Evolutionary conservation across 176 grass and related monocot genomes (phyloP).

Genomic region (Triticum dicoccoides): DNA sequence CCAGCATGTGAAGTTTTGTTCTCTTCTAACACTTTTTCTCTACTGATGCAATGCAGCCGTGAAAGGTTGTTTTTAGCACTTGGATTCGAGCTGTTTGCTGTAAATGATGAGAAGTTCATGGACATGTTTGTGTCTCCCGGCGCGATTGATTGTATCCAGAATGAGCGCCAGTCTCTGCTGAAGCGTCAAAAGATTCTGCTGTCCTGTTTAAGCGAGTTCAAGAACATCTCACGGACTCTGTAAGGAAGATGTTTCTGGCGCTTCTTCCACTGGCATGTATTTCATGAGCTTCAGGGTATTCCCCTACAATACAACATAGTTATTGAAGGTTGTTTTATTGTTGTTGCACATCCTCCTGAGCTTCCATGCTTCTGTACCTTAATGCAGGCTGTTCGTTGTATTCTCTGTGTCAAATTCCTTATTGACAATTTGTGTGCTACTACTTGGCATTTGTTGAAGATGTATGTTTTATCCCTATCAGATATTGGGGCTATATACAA

Average conservation of each 20-base stretch:
- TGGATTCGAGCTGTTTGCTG: slow-evolving; percentile 81
- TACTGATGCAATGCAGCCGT: slow-evolving; percentile 48
- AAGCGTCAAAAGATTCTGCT: slow-evolving; percentile 89
- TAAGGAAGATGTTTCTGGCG: slow-evolving; percentile 25
- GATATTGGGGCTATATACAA: slow-evolving; percentile 7
- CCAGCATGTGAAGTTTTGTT: not conserved
- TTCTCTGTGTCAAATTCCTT: slow-evolving; percentile 38
- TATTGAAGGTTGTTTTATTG: slow-evolving; percentile 16
- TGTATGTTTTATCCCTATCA: not conserved
- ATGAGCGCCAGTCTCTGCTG: slow-evolving; percentile 68
- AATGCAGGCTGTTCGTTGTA: not conserved
- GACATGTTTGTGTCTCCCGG: slow-evolving; percentile 89
- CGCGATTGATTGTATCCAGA: slow-evolving; percentile 70
- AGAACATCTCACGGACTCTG: slow-evolving; percentile 69
- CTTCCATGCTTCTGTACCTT: not conserved
- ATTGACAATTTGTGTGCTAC: not conserved
- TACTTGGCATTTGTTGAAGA: slow-evolving; percentile 1
- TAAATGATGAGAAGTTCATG: slow-evolving; percentile 95
- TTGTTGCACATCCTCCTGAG: not conserved
- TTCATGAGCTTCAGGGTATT: slow-evolving; percentile 12
- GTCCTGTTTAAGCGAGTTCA: slow-evolving; percentile 90
- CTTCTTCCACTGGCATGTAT: slow-evolving; percentile 5
- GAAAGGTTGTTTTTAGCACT: slow-evolving; percentile 84
- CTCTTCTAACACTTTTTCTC: slow-evolving; percentile 30
- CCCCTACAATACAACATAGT: not conserved